Evolutionary conservation across 2,329 filamentous ascomycete genomes (phyloP), one percentile per base, ranked within the genome.

Genomic region (Zymoseptoria passerinii): DNA sequence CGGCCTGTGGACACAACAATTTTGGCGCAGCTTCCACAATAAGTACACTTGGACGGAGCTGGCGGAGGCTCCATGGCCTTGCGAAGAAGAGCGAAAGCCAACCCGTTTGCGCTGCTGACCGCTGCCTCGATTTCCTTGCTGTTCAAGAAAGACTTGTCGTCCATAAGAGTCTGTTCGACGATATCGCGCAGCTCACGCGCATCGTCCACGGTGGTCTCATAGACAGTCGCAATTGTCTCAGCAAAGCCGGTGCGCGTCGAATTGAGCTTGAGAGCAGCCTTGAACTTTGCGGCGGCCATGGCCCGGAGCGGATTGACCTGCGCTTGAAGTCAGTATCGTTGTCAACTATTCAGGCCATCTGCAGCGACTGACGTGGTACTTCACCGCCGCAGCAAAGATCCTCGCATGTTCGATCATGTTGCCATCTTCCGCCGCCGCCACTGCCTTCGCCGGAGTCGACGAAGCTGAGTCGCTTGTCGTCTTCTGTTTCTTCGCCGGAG

Each of bases 171-270:
- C 1, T 44, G 10, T 1, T 4, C 28, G 19, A 59, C 48, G 19
- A 19, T 20, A 13, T 52, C 27, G 28, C 75, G 70, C 27, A 77
- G 68, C n/a, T 74, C 73, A n/a, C 72, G 70, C 57, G 74, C 72
- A 18, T 69, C 69, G 55, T 76, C 74, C 54, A 75, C 68, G 18
- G 75, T 77, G 20, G 69, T 70, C 44, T 73, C 71, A 65, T 74
- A 77, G 5, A 70, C 75, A 53, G 75, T 71, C 65, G 70, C 66
- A 56, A 73, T 73, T 16, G 73, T 71, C 29, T 75, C 70, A 40
- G 73, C 66, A 28, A 77, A 70, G 56, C 73, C 70, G 7, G 67
- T 57, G 54, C 70, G 70, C 13, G 61, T 58, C 58, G 71, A 65
- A 57, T 73, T 70, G n/a, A n/a, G n/a, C n/a, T n/a, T n/a, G n/a